Conservation (phyloP, 139 green algal genomes). For the Bryopsis sp. region DNA sequence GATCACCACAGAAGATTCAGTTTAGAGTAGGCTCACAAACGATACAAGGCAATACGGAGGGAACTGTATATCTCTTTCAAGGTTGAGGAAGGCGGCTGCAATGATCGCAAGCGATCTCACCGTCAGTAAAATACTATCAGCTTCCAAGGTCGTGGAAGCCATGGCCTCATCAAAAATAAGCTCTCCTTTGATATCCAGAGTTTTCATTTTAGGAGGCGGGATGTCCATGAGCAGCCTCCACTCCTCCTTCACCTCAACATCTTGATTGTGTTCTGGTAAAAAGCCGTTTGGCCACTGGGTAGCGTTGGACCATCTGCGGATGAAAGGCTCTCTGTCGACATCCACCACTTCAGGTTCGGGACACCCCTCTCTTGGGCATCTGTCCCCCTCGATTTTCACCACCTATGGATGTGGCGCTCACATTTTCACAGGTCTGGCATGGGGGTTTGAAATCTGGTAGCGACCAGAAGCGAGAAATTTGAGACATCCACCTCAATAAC, state of each 20-base stretch:
- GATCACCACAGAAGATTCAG: background rate
- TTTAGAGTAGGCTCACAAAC: background rate
- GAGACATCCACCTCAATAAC: too few relatives aligned
- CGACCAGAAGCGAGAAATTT: too few relatives aligned
- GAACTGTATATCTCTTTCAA: too few relatives aligned
- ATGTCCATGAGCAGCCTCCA: constrained; percentile 16
- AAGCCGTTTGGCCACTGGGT: background rate
- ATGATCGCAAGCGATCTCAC: too few relatives aligned
- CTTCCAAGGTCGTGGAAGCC: background rate
- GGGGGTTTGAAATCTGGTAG: too few relatives aligned
- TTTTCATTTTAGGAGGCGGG: background rate
- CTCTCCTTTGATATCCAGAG: constrained; percentile 2
- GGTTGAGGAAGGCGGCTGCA: too few relatives aligned
- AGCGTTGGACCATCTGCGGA: constrained; percentile 17
- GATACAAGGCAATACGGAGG: too few relatives aligned
- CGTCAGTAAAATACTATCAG: background rate
- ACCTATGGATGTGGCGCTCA: background rate
- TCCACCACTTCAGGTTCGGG: constrained; percentile 5
- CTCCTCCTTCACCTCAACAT: background rate
- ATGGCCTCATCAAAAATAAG: constrained; percentile 3
- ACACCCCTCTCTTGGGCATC: constrained; percentile 6
- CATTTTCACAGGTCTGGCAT: too few relatives aligned
- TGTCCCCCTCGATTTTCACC: background rate
- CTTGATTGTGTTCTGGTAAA: background rate
- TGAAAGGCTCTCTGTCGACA: constrained; percentile 14